phyloP scores from a whole-genome alignment of 768 basidiomycete species.

The Gymnopilus junonius region DNA sequence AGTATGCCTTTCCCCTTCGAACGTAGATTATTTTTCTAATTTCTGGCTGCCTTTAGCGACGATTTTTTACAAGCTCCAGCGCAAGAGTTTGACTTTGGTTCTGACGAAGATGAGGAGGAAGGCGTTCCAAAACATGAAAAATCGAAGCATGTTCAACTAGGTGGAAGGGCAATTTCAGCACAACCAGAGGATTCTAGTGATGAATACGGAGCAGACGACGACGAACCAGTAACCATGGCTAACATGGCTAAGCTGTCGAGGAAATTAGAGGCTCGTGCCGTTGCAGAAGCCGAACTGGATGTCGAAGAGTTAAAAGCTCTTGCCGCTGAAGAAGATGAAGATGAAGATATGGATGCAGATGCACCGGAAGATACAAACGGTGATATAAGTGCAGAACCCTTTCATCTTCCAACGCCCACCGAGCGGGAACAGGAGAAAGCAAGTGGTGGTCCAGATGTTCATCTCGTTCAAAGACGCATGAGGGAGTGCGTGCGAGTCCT shows the following conservation, averaged over 20 bases:
- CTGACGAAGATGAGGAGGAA: slow-evolving; percentile 59
- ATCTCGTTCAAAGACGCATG: slow-evolving; percentile 80
- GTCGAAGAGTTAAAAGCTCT: slow-evolving; percentile 60
- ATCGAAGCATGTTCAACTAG: slow-evolving; percentile 56
- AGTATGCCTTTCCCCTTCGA: slow-evolving; percentile 34
- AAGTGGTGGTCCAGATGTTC: slow-evolving; percentile 70
- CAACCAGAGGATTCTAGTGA: slow-evolving; percentile 45
- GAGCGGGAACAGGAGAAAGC: slow-evolving; percentile 77
- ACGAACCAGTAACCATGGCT: slow-evolving; percentile 65
- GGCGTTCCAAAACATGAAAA: slow-evolving; percentile 47
- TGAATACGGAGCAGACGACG: slow-evolving; percentile 52
- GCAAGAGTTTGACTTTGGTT: slow-evolving; percentile 68
- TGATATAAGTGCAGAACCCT: slow-evolving; percentile 47
- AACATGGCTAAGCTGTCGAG: slow-evolving; percentile 86
- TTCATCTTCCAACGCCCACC: slow-evolving; percentile 70
- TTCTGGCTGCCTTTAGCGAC: slow-evolving; percentile 39
- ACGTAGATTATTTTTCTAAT: slow-evolving; percentile 5
- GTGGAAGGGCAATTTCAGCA: slow-evolving; percentile 53
- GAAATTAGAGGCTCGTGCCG: slow-evolving; percentile 71
- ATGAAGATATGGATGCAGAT: slow-evolving; percentile 46
- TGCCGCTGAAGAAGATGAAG: slow-evolving; percentile 54
- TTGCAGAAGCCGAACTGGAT: slow-evolving; percentile 72
- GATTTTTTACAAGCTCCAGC: slow-evolving; percentile 52
- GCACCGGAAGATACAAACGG: slow-evolving; percentile 51
- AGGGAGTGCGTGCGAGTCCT: slow-evolving; percentile 75